Evolutionary conservation across 768 basidiomycete species (phyloP).

Genomic region (Boletellus ananas): DNA sequence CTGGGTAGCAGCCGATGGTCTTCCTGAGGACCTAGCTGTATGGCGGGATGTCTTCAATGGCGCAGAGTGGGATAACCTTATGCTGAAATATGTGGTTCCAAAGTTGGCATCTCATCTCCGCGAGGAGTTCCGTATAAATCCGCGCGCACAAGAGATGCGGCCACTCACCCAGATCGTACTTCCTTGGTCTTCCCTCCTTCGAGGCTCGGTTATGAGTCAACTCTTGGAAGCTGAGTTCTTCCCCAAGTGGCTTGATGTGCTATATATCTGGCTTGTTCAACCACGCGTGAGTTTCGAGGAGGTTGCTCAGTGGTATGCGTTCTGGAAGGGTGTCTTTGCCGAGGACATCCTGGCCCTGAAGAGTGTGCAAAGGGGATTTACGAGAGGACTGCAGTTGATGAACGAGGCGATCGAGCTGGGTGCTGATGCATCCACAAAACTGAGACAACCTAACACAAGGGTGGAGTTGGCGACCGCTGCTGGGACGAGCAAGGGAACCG

Average conservation of each 20-base stretch:
- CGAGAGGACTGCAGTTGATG: slow-evolving; percentile 88
- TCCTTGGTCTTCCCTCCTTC: slow-evolving; percentile 71
- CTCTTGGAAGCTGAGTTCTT: slow-evolving; percentile 91
- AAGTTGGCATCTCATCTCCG: slow-evolving; percentile 82
- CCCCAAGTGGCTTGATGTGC: slow-evolving; percentile 91
- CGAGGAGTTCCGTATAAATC: slow-evolving; percentile 86
- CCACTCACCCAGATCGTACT: slow-evolving; percentile 69
- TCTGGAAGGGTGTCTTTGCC: slow-evolving; percentile 81
- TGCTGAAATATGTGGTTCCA: slow-evolving; percentile 89
- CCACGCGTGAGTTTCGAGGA: slow-evolving; percentile 86
- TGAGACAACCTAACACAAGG: slow-evolving; percentile 65
- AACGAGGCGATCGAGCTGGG: slow-evolving; percentile 89
- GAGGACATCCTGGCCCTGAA: slow-evolving; percentile 62
- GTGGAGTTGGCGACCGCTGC: slow-evolving; percentile 39
- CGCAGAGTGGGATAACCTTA: slow-evolving; percentile 85
- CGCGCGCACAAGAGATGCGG: slow-evolving; percentile 82
- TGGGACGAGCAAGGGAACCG: slow-evolving; percentile 27
- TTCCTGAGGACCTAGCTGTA: slow-evolving; percentile 68
- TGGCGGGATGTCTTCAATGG: slow-evolving; percentile 87
- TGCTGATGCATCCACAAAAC: slow-evolving; percentile 61
- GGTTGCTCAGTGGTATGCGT: slow-evolving; percentile 89
- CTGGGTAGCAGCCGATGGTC: slow-evolving; percentile 69
- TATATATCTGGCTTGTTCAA: slow-evolving; percentile 92
- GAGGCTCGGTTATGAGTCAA: slow-evolving; percentile 73
- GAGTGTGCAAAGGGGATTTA: slow-evolving; percentile 77